Percentiles rank a stretch among this genome's conserved stretches.
These are phyloP conservation scores for Ogataea trehaloabstinens DNA, from an alignment of 805 yeast species.

Conservation along the genomic window DNA sequence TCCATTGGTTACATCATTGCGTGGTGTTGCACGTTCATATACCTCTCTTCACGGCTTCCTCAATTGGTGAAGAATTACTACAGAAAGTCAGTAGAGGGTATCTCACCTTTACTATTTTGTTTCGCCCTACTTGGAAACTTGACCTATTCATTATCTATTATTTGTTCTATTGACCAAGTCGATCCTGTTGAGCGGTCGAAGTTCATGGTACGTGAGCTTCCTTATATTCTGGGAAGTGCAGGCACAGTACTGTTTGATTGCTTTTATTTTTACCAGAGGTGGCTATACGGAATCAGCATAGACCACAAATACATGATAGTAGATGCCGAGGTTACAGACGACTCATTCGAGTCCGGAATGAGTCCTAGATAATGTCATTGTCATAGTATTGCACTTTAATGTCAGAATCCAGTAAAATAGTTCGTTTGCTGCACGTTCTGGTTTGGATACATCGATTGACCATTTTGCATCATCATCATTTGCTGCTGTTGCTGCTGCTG, in stretches of 20 bases:
- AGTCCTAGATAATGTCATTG: neutral
- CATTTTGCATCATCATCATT: conserved; percentile 8
- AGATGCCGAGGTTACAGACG: conserved; percentile 5
- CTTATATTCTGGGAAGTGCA: conserved; percentile 79
- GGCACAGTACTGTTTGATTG: conserved; percentile 83
- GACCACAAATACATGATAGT: conserved; percentile 15
- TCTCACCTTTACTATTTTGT: conserved; percentile 75
- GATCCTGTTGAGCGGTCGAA: conserved; percentile 35
- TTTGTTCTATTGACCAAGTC: conserved; percentile 57
- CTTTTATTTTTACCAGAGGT: conserved; percentile 62
- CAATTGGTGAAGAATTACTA: conserved; percentile 74
- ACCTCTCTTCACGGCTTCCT: conserved; percentile 78
- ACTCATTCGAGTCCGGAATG: neutral
- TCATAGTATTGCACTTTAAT: neutral
- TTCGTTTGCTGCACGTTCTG: conserved; percentile 10
- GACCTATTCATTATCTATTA: conserved; percentile 71
- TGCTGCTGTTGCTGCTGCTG: conserved; percentile 16
- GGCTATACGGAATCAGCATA: conserved; percentile 27
- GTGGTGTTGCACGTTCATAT: conserved; percentile 76
- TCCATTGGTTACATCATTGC: conserved; percentile 48
- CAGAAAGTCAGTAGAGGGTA: conserved; percentile 82
- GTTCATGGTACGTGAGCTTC: conserved; percentile 69
- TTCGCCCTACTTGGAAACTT: conserved; percentile 78
- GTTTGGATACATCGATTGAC: conserved; percentile 1
- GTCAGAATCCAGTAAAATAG: conserved; percentile 22